Base-by-base conservation (phyloP, 1,284 basidiomycete genomes). In the Coriolopsis trogii region DNA sequence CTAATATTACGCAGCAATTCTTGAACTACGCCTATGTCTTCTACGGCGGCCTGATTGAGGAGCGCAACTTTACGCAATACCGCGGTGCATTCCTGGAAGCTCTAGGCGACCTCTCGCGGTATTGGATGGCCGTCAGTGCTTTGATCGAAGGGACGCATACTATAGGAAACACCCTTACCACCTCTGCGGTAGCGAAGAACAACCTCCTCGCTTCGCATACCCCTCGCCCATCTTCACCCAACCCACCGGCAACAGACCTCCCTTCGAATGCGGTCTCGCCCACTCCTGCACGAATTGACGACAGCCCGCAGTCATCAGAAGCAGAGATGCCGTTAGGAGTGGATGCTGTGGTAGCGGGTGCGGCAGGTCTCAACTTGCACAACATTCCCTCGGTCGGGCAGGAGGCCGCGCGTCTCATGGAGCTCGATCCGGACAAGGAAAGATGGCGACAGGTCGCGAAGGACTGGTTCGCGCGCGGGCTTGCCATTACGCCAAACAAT, bases 21-120 rank as follows among this genome's bases (percentile, higher is more conserved):
- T 93, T 98, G 45, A 95, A 95, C 65, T 96, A 93, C 62, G 91
- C 95, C 0, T 99, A 99, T 70, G 87, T 86, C 0, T 96, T 95
- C 65, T 98, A 98, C 73, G 89, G 93, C 0, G 85, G 88, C 38
- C 80, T 99, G 6, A 78, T 94, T 47, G 96, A 98, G 65, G 89
- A 95, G 64, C 84, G 84, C 16, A 80, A 75, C 2, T 81, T 98
- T 46, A 71, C 70, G 10, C 70, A 74, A 8, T 95, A 95, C 74
- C 85, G 87, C 51, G 77, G 83, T 1, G 86, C 87, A 1, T 99
- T 96, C 95, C 85, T 98, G 46, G 95, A 99, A 69, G 93, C 95
- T 5, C 84, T 99, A 12, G 96, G 96, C 21, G 95, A 98, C 70
- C 80, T 99, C 28, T 95, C 96, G 0, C 80, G 95, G 24, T 98